Evolutionary conservation across 306 rosid genomes (phyloP).

Genomic region (Corylus americana): DNA sequence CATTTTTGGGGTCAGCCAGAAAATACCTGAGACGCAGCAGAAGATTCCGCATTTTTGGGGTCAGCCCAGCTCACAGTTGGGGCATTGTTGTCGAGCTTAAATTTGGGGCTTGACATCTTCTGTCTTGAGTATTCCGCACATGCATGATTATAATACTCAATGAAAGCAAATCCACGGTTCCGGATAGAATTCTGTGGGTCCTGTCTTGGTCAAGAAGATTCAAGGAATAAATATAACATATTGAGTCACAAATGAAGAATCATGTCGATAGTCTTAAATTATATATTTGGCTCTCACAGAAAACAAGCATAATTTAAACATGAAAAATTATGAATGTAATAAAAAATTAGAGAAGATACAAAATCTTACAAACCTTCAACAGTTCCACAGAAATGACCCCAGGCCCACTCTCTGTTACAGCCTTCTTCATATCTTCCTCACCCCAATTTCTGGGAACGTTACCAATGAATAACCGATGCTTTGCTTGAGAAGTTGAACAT

Average conservation of each 20-base stretch:
- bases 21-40: constrained; percentile 44
- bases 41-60: constrained; percentile 63
- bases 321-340: constrained; percentile 5
- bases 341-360: neutral
- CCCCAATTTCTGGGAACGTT: constrained; percentile 73
- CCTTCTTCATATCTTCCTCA: constrained; percentile 53
- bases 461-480: constrained; percentile 66
- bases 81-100: constrained; percentile 56
- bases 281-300: neutral
- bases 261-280: neutral
- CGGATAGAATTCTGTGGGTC: constrained; percentile 51
- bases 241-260: constrained; percentile 24
- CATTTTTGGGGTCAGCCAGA: constrained; percentile 71
- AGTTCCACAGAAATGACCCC: constrained; percentile 64
- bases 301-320: neutral
- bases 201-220: constrained; percentile 40
- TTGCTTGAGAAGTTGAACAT: constrained; percentile 66
- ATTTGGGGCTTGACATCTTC: constrained; percentile 68
- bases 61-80: constrained; percentile 83
- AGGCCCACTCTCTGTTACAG: constrained; percentile 55
- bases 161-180: constrained; percentile 65
- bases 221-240: constrained; percentile 2
- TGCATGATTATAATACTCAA: constrained; percentile 63
- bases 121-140: constrained; percentile 70
- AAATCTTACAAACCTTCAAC: constrained; percentile 46